Conservation (phyloP, 345 rosid genomes). For the Eucalyptus sp. region DNA sequence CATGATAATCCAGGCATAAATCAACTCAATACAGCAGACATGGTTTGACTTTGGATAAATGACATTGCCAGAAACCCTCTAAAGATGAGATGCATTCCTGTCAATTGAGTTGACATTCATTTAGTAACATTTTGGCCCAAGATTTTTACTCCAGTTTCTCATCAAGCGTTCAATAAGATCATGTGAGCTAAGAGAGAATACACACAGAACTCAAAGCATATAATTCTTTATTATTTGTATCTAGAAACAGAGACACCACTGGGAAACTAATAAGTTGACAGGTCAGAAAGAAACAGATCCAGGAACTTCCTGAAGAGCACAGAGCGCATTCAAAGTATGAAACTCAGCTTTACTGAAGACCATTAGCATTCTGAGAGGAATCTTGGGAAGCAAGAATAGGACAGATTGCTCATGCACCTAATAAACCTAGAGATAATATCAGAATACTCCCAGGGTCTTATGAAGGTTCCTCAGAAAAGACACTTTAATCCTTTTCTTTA, state of each 20-base stretch:
- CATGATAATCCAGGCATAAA: background rate
- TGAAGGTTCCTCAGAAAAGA: background rate
- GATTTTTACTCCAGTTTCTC: background rate
- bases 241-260: background rate
- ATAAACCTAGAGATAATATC: background rate
- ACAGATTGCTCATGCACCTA: background rate
- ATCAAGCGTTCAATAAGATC: background rate
- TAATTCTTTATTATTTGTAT: background rate
- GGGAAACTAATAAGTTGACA: background rate
- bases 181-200: background rate
- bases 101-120: background rate
- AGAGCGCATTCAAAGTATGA: background rate
- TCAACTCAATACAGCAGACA: background rate
- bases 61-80: background rate
- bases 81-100: background rate
- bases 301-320: background rate
- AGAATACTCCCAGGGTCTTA: background rate
- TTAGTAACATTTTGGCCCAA: background rate
- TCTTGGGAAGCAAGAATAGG: background rate
- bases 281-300: background rate
- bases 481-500: background rate
- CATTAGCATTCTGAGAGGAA: background rate
- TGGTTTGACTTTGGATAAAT: background rate
- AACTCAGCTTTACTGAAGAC: background rate
- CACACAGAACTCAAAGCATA: background rate